Base-by-base conservation (phyloP, 2,329 filamentous ascomycete species). In the Neonectria punicea region DNA sequence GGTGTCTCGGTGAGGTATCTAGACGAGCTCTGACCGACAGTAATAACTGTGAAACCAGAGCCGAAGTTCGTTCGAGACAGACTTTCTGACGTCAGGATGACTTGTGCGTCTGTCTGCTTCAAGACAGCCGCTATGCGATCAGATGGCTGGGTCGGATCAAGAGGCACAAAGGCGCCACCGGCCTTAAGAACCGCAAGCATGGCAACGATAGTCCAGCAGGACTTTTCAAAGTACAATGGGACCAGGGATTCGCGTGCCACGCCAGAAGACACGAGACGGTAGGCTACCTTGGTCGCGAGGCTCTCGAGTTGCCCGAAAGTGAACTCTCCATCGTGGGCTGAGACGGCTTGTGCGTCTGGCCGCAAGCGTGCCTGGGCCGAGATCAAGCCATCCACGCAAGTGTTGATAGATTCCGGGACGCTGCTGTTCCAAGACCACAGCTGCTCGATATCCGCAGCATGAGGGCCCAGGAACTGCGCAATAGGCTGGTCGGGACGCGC, bases 311-410 rank as follows among this genome's bases (percentile, higher is more conserved):
- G 22, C 14, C 2, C 13, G 16, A 28, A 49, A 6, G 46, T 30
- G 13, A 49, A 25, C 7, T 28, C 25, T 9, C 46, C 46, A 6
- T 49, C 46, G 5, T 25, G 25, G 11, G 46, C 22, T 4, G 7
- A 25, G 68, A 82, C 83, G 0, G 82, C 85, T 8, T 66, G 65
- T 1, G 53, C 34, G 18, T 57, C 6, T 34, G 53, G 59, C 6
- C 4, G 11, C 28, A 46, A n/a, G 13, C 41, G 18, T 4, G 41
- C 41, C 1, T 58, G 65, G 1, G 61, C 10, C 0, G 67, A 59
- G 9, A 76, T 67, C 3, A 75, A 36, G 4, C 65, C 53, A 30
- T 77, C 74, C 2, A 76, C 63, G 22, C 61, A 68, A 1, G 55
- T 22, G 5, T 72, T 58, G 0, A 61, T 32, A 1, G 51, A 16